These are phyloP conservation scores for Macroventuria anomochaeta DNA, from an alignment of 2,329 filamentous ascomycete genomes.

Conservation along the genomic window DNA sequence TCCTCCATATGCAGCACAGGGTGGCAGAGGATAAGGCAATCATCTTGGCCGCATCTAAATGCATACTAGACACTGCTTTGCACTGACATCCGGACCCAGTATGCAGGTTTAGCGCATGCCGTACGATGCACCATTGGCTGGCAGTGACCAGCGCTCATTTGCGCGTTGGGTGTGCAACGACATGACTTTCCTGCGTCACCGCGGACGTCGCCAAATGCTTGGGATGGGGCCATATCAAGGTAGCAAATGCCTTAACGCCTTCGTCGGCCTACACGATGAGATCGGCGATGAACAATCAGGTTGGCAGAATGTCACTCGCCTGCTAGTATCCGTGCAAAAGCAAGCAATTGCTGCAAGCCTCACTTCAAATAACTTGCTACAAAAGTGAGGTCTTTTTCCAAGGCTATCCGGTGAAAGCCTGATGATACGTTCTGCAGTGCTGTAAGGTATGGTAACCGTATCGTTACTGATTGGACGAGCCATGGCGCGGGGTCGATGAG, in stretches of 20 bases:
- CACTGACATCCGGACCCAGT: neutral
- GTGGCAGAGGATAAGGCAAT: neutral
- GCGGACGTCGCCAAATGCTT: too few species aligned
- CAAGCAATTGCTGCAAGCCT: neutral
- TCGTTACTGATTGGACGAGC: neutral
- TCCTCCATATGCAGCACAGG: neutral
- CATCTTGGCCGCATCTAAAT: neutral
- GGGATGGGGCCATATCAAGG: neutral
- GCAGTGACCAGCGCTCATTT: neutral
- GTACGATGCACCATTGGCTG: neutral
- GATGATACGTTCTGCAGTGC: too few species aligned
- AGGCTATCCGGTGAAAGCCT: neutral
- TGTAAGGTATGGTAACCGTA: too few species aligned
- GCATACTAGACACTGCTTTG: neutral
- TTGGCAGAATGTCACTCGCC: neutral
- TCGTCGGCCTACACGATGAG: neutral
- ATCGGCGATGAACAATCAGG: neutral
- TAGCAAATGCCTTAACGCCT: neutral
- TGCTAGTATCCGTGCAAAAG: neutral
- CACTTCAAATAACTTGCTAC: too few species aligned
- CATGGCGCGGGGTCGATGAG: neutral
- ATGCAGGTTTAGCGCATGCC: neutral
- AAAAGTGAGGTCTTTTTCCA: too few species aligned
- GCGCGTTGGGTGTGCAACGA: neutral
- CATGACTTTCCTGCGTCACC: neutral